Evolutionary conservation across 495 filamentous ascomycete genomes (phyloP).

Genomic region (Penicillium coffeae): DNA sequence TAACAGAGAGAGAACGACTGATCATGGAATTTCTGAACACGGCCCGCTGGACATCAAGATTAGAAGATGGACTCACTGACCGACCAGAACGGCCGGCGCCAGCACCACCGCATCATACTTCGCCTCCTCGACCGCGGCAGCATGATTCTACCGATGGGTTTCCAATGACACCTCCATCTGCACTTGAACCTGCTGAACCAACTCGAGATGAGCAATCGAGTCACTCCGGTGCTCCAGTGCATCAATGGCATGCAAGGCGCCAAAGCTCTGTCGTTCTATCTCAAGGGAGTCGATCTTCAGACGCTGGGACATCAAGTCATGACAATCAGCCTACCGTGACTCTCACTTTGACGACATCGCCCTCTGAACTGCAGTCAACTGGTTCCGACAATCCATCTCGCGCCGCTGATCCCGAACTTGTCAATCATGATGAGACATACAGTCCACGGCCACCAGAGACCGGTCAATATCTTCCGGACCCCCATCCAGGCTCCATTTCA

Average conservation of each 20-base stretch:
- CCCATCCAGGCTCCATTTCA: conserved; percentile 5
- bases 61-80: conserved; percentile 34
- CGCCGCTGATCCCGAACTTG: conserved; percentile 8
- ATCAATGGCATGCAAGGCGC: conserved; percentile 37
- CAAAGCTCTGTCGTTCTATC: conserved; percentile 45
- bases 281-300: conserved; percentile 26
- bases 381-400: conserved; percentile 18
- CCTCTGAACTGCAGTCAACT: conserved; percentile 28
- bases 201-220: conserved; percentile 29
- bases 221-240: conserved; percentile 22
- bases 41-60: conserved; percentile 36
- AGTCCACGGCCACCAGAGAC: conserved; percentile 8
- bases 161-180: conserved; percentile 33
- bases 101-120: conserved; percentile 23
- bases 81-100: conserved; percentile 32
- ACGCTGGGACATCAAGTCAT: conserved; percentile 16
- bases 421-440: conserved; percentile 6
- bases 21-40: conserved; percentile 56
- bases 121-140: conserved; percentile 31
- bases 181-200: conserved; percentile 21
- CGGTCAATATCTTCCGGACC: conserved; percentile 16
- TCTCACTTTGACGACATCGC: conserved; percentile 38
- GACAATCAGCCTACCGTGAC: conserved; percentile 36
- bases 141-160: conserved; percentile 35
- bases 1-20: conserved; percentile 54